Conservation (phyloP, 345 rosid species). For the Balakata baccata region DNA sequence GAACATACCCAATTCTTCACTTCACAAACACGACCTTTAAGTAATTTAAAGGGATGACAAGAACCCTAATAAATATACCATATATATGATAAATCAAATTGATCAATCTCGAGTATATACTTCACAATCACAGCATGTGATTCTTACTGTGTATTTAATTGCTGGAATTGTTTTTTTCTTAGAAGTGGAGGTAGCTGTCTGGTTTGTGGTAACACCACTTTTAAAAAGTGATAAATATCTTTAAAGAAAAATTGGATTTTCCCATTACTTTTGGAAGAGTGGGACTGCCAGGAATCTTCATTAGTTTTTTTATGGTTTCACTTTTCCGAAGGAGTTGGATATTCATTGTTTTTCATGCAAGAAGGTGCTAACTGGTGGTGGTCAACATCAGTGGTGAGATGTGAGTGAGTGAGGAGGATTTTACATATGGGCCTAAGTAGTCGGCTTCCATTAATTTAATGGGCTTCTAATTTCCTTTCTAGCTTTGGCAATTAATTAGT, state of each 20-base stretch:
- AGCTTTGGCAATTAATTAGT: no score
- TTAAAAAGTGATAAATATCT: not conserved
- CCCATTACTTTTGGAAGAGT: not conserved
- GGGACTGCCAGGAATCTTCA: not conserved
- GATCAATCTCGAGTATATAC: no score
- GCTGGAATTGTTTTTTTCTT: no score
- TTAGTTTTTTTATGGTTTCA: not conserved
- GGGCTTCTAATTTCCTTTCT: not conserved
- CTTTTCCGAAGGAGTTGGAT: constrained; percentile 6
- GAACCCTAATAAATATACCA: not conserved
- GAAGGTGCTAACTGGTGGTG: not conserved
- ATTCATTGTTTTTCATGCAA: not conserved
- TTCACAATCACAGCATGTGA: no score
- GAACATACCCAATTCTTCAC: constrained; percentile 2
- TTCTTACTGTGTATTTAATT: no score
- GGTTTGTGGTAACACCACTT: not conserved
- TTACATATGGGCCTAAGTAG: not conserved
- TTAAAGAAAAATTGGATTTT: not conserved
- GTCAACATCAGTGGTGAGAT: no score
- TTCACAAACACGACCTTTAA: not conserved
- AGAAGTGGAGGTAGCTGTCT: no score
- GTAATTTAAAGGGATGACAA: no score
- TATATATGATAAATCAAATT: no score
- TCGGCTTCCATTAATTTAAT: not conserved
- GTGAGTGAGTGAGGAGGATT: not conserved